phyloP scores from a whole-genome alignment of 2,329 filamentous ascomycete genomes.

The Akanthomyces muscarius region DNA sequence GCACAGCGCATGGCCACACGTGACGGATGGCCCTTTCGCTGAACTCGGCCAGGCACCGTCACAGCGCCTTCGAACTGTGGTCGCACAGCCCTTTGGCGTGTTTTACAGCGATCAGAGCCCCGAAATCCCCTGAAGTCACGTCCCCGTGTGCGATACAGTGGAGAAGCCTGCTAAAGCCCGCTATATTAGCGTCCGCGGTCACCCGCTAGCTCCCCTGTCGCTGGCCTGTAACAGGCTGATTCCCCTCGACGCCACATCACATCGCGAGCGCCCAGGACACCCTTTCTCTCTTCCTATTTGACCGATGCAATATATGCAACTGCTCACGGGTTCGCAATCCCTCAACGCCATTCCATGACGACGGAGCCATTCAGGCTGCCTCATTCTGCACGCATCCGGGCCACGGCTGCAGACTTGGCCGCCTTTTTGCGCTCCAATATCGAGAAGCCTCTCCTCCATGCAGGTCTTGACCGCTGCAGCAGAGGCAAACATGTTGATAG shows the following conservation, averaged over 20 bases:
- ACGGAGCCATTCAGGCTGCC: not conserved
- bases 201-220: conserved; percentile 4
- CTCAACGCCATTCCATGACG: not conserved
- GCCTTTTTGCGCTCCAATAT: not conserved
- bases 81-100: not conserved
- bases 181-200: not conserved
- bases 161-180: not conserved
- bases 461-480: conserved; percentile 4
- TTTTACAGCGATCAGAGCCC: too few relatives aligned
- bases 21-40: not conserved
- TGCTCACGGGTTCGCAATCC: conserved; percentile 6
- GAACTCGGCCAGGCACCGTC: not conserved
- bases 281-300: not conserved
- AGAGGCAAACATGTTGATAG: not conserved
- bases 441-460: not conserved
- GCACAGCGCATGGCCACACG: not conserved
- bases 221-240: conserved; percentile 1
- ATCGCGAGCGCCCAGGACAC: not conserved
- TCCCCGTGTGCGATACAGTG: not conserved
- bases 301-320: not conserved
- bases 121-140: not conserved
- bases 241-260: conserved; percentile 15
- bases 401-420: not conserved
- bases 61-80: not conserved
- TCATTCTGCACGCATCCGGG: not conserved